Evolutionary conservation across 1,284 basidiomycete species (phyloP).

Genomic region (Moesziomyces globuligerus): DNA sequence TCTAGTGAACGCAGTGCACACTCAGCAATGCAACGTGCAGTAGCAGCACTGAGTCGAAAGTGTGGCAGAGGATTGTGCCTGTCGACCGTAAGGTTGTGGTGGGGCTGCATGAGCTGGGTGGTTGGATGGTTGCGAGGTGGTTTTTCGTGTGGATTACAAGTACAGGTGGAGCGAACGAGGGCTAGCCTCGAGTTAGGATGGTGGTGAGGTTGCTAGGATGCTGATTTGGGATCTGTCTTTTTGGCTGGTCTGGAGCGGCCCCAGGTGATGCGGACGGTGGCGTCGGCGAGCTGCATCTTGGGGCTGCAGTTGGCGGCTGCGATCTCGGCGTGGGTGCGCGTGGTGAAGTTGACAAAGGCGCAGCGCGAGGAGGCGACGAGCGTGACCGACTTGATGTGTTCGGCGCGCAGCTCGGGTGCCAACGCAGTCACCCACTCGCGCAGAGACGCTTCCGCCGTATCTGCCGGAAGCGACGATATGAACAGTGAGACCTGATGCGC

Average conservation of each 20-base stretch:
- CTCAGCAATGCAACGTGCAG: neutral
- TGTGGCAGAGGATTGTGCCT: neutral
- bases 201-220: no score
- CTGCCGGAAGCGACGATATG: conserved; percentile 81
- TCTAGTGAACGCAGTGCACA: no score
- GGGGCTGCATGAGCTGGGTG: no score
- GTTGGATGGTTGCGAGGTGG: no score
- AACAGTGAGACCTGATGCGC: conserved; percentile 84
- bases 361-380: conserved; percentile 71
- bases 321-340: conserved; percentile 80
- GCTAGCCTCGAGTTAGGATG: no score
- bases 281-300: conserved; percentile 84
- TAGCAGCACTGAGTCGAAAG: neutral
- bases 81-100: no score
- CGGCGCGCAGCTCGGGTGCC: conserved; percentile 66
- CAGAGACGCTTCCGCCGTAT: conserved; percentile 79
- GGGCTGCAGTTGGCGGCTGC: conserved; percentile 87
- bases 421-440: conserved; percentile 76
- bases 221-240: no score
- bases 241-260: conserved; percentile 69
- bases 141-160: no score
- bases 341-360: conserved; percentile 93
- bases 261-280: conserved; percentile 84
- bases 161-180: conserved; percentile 7
- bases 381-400: conserved; percentile 73